Conservation (phyloP, 2,329 filamentous ascomycete species). For the Penicillium paneum region DNA sequence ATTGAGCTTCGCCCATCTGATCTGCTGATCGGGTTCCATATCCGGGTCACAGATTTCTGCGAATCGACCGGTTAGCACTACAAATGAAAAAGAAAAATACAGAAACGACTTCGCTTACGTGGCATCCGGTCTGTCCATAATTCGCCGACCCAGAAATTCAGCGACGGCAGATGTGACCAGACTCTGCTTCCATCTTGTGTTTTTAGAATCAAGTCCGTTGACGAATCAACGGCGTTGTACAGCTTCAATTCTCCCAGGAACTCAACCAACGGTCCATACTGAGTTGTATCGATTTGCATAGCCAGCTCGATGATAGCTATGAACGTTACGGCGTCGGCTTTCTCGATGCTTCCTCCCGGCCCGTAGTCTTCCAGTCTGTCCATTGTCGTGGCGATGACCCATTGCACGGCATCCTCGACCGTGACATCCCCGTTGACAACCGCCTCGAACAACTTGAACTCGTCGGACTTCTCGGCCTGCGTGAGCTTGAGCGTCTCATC, state of each 20-base stretch:
- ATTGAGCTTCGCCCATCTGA: constrained; percentile 2
- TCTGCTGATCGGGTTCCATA: constrained; percentile 1
- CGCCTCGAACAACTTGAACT: not conserved
- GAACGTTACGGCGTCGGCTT: not conserved
- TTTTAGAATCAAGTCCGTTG: not conserved
- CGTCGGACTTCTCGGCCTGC: not conserved
- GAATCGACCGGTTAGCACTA: not conserved
- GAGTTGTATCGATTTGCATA: not conserved
- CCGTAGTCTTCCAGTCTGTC: constrained; percentile 1
- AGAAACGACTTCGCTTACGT: not conserved
- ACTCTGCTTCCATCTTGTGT: constrained; percentile 3
- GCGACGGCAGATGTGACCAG: constrained; percentile 4
- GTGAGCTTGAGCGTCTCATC: not conserved
- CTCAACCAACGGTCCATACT: not conserved
- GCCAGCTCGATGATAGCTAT: constrained; percentile 1
- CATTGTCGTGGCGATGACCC: constrained; percentile 1
- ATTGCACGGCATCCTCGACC: constrained; percentile 2
- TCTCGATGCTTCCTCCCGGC: not conserved
- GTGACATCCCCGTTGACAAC: not conserved
- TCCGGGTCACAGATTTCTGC: not conserved
- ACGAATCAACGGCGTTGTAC: constrained; percentile 4
- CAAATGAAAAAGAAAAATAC: not conserved
- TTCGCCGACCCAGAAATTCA: not conserved
- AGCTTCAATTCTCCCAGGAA: constrained; percentile 1
- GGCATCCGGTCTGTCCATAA: not conserved